Evolutionary conservation across 2,329 filamentous ascomycete species (phyloP), one percentile per base, ranked within the genome.

Genomic region (Cyanodermella asteris): DNA sequence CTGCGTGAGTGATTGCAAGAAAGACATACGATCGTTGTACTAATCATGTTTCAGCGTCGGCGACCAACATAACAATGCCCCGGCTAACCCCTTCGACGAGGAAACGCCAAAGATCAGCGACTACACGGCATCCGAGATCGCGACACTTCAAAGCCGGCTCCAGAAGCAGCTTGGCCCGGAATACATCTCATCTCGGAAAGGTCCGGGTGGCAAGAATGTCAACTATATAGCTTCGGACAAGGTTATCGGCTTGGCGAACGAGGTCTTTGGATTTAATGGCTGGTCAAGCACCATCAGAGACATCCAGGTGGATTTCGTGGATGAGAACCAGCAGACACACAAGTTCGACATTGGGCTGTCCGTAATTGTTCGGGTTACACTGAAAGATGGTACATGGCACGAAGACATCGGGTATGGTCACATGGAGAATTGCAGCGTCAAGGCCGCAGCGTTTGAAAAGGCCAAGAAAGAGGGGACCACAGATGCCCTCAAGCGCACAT

Each of bases 381-480:
- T 97, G 27, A 73, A 72, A 33, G 84, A 94, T 49, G 87, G 87
- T 23, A 87, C 84, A n/a, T 94, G 70, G 44, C 87, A 94, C 45
- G 87, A 97, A 61, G 87, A 97, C 43, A 74, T 94, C 33, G 87
- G 87, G 15, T 97, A 97, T 42, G 87, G 87, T 6, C 77, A 87
- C 36, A 91, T 91, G 38, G 84, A 94, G 47, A 97, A 97, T 42
- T 80, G 73, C 47, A 90, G 84, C 50, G 76, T 78, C 28, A 97
- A 97, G 52, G 84, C 82, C 3, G 74, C 77, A 25, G 87, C 84
- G 0, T 97, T 94, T 41, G 87, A 97, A 46, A 97, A 97, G 51
- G 82, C 87, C 1, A 97, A 94, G 56, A 97, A 97, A 47, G 82
- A 94, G 53, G 90, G 80, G 6, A 90, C 81, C 3, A 94, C 90